Evolutionary conservation across 805 yeast species (phyloP).

Genomic region (Candida sphagnicola): DNA sequence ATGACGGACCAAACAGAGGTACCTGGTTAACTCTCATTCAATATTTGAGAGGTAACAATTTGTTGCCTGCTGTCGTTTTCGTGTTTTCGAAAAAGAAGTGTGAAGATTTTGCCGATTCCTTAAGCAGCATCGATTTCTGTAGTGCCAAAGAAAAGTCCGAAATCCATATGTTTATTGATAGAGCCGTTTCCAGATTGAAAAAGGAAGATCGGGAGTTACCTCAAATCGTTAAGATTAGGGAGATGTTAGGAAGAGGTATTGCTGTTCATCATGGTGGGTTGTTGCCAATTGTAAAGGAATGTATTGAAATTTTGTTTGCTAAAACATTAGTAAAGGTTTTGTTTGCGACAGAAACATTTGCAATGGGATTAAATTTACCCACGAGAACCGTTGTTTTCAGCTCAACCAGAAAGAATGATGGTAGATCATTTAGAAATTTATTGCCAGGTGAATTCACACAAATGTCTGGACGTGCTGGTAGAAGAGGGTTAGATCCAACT

Average conservation of each 20-base stretch:
- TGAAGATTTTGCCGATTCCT: conserved; percentile 84
- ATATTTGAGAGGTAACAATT: conserved; percentile 56
- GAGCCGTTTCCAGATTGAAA: conserved; percentile 80
- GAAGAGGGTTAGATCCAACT: conserved; percentile 89
- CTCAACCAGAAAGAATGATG: conserved; percentile 86
- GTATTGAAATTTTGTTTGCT: conserved; percentile 88
- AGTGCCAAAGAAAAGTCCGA: conserved; percentile 84
- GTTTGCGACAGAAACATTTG: conserved; percentile 97
- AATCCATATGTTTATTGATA: conserved; percentile 88
- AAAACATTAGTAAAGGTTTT: conserved; percentile 81
- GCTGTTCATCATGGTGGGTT: conserved; percentile 96
- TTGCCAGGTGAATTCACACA: conserved; percentile 97
- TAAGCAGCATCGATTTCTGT: conserved; percentile 73
- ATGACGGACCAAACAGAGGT: conserved; percentile 71
- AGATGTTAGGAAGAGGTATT: conserved; percentile 82
- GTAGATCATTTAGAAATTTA: conserved; percentile 72
- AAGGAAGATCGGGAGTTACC: conserved; percentile 93
- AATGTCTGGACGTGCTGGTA: conserved; percentile 98
- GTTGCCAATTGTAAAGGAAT: conserved; percentile 88
- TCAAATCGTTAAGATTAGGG: conserved; percentile 80
- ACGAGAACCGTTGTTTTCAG: conserved; percentile 94
- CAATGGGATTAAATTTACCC: conserved; percentile 96
- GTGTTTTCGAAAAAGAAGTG: conserved; percentile 93
- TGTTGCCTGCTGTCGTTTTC: conserved; percentile 90
- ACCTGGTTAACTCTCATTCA: conserved; percentile 77